Percentiles rank a stretch among this genome's conserved stretches.
phyloP scores from a whole-genome alignment of 2,329 filamentous ascomycete species.

The Alternaria tenuissima region DNA sequence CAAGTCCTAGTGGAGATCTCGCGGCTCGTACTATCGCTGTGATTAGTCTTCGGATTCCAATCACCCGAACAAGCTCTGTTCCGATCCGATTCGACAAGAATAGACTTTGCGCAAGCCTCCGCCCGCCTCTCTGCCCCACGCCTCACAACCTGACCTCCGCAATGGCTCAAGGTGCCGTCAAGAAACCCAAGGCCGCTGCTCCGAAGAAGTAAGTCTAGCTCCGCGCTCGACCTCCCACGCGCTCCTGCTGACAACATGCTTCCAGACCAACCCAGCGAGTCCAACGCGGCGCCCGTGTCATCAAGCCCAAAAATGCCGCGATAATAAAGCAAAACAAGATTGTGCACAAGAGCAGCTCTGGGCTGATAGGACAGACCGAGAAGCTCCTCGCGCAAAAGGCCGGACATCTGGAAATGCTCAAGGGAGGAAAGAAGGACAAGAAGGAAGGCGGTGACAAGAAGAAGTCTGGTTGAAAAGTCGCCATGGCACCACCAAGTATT shows the following conservation, averaged over 20 bases:
- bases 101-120: conserved; percentile 2
- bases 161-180: conserved; percentile 61
- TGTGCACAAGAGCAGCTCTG: conserved; percentile 70
- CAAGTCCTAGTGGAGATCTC: not conserved
- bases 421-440: conserved; percentile 68
- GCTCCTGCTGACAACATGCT: conserved; percentile 13
- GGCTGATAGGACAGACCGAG: conserved; percentile 72
- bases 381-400: conserved; percentile 70
- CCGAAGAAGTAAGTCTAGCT: conserved; percentile 48
- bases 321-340: conserved; percentile 69
- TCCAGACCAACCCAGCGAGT: conserved; percentile 37
- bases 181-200: conserved; percentile 54
- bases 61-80: not conserved
- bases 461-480: conserved; percentile 20
- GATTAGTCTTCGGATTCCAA: not conserved
- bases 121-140: conserved; percentile 13
- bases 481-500: not conserved
- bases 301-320: conserved; percentile 71
- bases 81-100: not conserved
- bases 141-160: not conserved
- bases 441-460: conserved; percentile 39
- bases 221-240: not conserved
- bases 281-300: conserved; percentile 66
- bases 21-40: not conserved
- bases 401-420: conserved; percentile 74